Base-by-base conservation (phyloP, 148 eudicot genomes). In the Nepenthes gracilis region DNA sequence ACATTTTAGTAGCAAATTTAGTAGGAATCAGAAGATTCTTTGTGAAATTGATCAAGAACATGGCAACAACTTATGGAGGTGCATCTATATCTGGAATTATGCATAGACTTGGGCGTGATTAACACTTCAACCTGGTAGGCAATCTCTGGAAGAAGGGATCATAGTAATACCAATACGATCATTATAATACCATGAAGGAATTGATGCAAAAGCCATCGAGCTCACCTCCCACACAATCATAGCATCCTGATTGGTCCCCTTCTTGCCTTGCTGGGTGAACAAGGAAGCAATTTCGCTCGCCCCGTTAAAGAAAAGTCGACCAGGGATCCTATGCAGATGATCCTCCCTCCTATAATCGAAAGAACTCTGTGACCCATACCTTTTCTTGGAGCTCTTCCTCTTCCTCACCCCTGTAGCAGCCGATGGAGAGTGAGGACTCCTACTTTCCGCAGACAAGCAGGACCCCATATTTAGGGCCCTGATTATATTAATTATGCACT, bases 381-480 rank as follows among this genome's bases (percentile, higher is more conserved):
- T 78, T 65, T 74, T 87, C 78, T 60, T 87, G 55, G 81, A 67
- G 73, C 59, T 70, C 69, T 72, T 83, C 72, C 72, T 83, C 82
- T 77, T 88, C 69, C 73, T 75, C 55, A 77, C 38, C 61, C 86
- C 85, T 23, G 23, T 23, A 23, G 23, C 23, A 23, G 23, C 23
- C n/a, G 78, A 57, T 0, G 94, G 90, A 34, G 97, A 81, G 32
- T 75, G 66, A 9, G 97, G 84, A 80, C 83, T 82, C 87, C 92
- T 77, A 89, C 89, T 83, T 74, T 86, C 96, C 37, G 74, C 66
- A 33, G 99, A 77, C 57, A 93, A 84, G 86, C 99, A 93, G 96
- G 96, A 88, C 77, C 99, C 96, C 99, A 86, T 88, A 63, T 85
- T 81, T 35, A 93, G 89, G 96, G 96, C 89, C 96, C 96, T 81